phyloP scores from a whole-genome alignment of 306 rosid genomes.

The Cicer bijugum region DNA sequence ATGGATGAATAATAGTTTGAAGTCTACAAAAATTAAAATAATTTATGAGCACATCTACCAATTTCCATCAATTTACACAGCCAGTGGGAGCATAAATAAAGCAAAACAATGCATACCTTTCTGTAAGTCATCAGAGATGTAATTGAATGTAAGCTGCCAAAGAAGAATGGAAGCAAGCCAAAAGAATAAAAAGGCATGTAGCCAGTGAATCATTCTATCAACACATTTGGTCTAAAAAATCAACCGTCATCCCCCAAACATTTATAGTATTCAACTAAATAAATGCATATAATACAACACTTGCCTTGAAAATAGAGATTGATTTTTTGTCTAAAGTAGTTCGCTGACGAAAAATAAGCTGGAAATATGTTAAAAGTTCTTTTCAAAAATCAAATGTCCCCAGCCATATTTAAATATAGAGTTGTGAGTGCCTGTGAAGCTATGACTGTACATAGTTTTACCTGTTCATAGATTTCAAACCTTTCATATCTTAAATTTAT shows the following conservation, averaged over 20 bases:
- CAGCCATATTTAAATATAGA: neutral
- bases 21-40: constrained; percentile 9
- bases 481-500: neutral
- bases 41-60: constrained; percentile 14
- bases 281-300: constrained; percentile 34
- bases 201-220: constrained; percentile 38
- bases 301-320: constrained; percentile 49
- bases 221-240: constrained; percentile 28
- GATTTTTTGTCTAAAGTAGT: constrained; percentile 17
- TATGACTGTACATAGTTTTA: neutral
- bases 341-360: constrained; percentile 19
- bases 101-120: constrained; percentile 42
- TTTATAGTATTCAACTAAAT: constrained; percentile 18
- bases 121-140: constrained; percentile 33
- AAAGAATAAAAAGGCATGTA: constrained; percentile 21
- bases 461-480: neutral
- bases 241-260: constrained; percentile 16
- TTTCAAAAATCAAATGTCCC: constrained; percentile 21
- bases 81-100: constrained; percentile 13
- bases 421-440: neutral
- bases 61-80: constrained; percentile 30
- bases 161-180: constrained; percentile 44
- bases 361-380: constrained; percentile 27
- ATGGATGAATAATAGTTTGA: constrained; percentile 31
- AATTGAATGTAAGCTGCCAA: constrained; percentile 34